Conservation (phyloP, 176 grass and related monocot species). For the Oryza rufipogon region DNA sequence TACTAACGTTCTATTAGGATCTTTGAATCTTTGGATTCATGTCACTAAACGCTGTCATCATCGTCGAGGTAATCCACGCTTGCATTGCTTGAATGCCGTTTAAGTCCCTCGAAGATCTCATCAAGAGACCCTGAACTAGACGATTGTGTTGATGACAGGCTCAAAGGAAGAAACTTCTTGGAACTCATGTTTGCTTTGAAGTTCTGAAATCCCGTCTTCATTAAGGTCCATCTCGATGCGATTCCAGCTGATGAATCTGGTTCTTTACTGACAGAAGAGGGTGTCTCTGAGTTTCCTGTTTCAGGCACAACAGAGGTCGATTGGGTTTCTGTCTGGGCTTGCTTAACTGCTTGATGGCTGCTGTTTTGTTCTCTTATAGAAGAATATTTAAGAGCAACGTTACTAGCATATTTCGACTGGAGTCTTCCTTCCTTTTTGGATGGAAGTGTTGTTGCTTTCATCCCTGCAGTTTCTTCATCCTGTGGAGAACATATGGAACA, state of each 20-base stretch:
- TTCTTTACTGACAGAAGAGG: conserved; percentile 27
- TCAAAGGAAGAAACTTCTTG: conserved; percentile 55
- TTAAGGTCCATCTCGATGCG: conserved; percentile 64
- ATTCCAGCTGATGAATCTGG: conserved; percentile 27
- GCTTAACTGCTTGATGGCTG: conserved; percentile 37
- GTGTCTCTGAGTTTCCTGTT: conserved; percentile 31
- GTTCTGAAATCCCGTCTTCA: conserved; percentile 66
- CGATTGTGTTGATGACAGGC: conserved; percentile 24
- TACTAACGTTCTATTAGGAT: neutral
- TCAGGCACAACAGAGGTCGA: conserved; percentile 43
- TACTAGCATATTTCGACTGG: conserved; percentile 47
- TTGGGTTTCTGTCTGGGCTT: conserved; percentile 39
- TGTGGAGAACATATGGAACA: conserved; percentile 31
- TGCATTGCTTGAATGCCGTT: conserved; percentile 48
- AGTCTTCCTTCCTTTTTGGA: conserved; percentile 36
- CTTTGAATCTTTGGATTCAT: neutral
- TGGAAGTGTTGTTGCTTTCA: conserved; percentile 37
- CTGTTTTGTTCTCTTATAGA: conserved; percentile 44
- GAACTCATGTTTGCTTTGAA: conserved; percentile 55
- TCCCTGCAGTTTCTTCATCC: conserved; percentile 44
- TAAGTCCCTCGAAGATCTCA: conserved; percentile 81
- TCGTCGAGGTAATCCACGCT: conserved; percentile 46
- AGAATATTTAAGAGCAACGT: conserved; percentile 56
- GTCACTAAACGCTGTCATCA: conserved; percentile 24
- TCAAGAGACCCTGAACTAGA: conserved; percentile 63